Conservation (phyloP, 805 yeast species). For the Monosporozyma servazzii region DNA sequence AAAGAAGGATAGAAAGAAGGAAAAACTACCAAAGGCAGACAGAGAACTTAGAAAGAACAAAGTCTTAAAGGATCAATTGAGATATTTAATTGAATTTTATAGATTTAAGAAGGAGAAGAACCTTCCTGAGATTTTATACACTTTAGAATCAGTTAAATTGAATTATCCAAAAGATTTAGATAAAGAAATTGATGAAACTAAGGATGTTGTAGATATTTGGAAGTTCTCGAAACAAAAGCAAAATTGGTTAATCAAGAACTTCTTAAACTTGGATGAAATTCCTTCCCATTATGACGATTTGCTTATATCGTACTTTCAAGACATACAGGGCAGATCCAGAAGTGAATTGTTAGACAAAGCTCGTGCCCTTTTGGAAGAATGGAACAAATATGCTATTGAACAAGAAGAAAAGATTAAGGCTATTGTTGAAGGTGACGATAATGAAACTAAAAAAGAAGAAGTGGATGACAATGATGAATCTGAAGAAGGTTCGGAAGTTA, state of each 20-base stretch:
- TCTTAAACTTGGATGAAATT: conserved; percentile 20
- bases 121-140: conserved; percentile 17
- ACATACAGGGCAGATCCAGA: conserved; percentile 19
- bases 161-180: conserved; percentile 12
- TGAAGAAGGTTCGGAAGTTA: conserved; percentile 7
- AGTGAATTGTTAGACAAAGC: conserved; percentile 17
- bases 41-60: conserved; percentile 15
- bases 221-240: conserved; percentile 32
- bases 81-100: conserved; percentile 29
- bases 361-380: conserved; percentile 11
- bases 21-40: conserved; percentile 24
- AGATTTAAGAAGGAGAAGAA: conserved; percentile 16
- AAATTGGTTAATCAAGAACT: conserved; percentile 29
- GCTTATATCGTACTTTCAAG: conserved; percentile 24
- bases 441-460: not conserved
- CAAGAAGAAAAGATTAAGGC: conserved; percentile 19
- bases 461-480: conserved; percentile 7
- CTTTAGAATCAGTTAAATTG: conserved; percentile 17
- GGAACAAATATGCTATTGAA: conserved; percentile 21
- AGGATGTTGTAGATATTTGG: conserved; percentile 25
- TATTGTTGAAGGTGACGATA: conserved; percentile 12
- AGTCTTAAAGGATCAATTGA: conserved; percentile 28
- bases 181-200: conserved; percentile 6
- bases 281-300: conserved; percentile 23
- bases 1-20: conserved; percentile 17